Conservation (phyloP, 106 monocot species). For the Phalaenopsis equestris region DNA sequence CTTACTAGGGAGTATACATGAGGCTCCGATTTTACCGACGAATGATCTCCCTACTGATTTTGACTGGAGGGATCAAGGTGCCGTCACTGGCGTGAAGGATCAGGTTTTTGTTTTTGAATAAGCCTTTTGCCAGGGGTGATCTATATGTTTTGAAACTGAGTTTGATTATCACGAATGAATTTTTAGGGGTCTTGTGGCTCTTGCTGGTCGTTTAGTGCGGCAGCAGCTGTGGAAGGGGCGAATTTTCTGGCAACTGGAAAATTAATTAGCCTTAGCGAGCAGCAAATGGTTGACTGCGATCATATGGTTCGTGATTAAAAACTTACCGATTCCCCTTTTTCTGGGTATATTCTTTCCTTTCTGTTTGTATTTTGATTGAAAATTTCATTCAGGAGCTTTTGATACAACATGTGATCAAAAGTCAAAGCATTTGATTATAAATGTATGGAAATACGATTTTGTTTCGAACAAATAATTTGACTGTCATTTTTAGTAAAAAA, state of each 20-base stretch:
- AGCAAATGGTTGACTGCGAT: conserved; percentile 91
- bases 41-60: conserved; percentile 67
- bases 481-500: neutral
- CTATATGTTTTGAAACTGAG: neutral
- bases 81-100: conserved; percentile 71
- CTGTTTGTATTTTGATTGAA: neutral
- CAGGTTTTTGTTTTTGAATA: conserved; percentile 40
- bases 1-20: conserved; percentile 7
- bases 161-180: neutral
- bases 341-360: neutral
- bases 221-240: conserved; percentile 82
- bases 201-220: conserved; percentile 94
- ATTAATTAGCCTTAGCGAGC: conserved; percentile 73
- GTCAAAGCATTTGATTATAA: neutral
- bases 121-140: neutral
- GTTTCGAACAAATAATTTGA: neutral
- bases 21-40: conserved; percentile 72
- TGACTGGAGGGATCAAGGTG: conserved; percentile 88
- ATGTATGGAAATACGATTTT: neutral
- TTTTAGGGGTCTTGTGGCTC: conserved; percentile 87
- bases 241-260: conserved; percentile 82
- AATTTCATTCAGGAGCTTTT: neutral
- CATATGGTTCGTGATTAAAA: conserved; percentile 15
- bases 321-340: neutral
- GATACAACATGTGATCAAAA: neutral